Percentiles rank a stretch among this genome's conserved stretches.
Evolutionary conservation across 805 yeast genomes (phyloP).

Genomic region (Metschnikowia noctiluminum): DNA sequence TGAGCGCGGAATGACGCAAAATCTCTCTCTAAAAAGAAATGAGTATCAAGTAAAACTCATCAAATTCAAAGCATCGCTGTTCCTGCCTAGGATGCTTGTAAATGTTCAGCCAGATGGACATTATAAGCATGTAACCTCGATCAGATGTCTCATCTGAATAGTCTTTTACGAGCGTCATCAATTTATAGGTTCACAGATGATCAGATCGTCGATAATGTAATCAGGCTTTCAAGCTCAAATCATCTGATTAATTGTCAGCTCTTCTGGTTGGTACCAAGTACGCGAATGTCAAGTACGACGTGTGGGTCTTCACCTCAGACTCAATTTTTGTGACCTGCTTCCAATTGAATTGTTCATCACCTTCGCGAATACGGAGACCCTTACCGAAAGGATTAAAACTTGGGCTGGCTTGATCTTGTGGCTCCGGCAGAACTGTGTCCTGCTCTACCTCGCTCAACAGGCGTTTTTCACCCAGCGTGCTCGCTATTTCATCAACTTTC

Average conservation of each 20-base stretch:
- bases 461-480: slow-evolving; percentile 10
- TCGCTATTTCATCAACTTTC: slow-evolving; percentile 23
- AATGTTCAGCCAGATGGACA: too few species aligned
- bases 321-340: slow-evolving; percentile 78
- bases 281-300: slow-evolving; percentile 93
- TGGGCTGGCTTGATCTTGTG: slow-evolving; percentile 2
- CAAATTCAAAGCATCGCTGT: too few species aligned
- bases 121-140: too few species aligned
- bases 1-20: too few species aligned
- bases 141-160: too few species aligned
- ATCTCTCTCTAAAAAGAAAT: too few species aligned
- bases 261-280: slow-evolving; percentile 28
- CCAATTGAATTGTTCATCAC: slow-evolving; percentile 82
- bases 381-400: slow-evolving; percentile 87
- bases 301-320: slow-evolving; percentile 85
- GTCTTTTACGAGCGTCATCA: too few species aligned
- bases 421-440: slow-evolving; percentile 7
- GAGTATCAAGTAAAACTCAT: too few species aligned
- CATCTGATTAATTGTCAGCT: neutral
- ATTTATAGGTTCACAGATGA: too few species aligned
- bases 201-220: too few species aligned
- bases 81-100: too few species aligned
- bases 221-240: neutral
- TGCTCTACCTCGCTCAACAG: neutral
- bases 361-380: slow-evolving; percentile 81